These are phyloP conservation scores for Brassica nigra DNA, from an alignment of 345 rosid species.

Conservation along the genomic window DNA sequence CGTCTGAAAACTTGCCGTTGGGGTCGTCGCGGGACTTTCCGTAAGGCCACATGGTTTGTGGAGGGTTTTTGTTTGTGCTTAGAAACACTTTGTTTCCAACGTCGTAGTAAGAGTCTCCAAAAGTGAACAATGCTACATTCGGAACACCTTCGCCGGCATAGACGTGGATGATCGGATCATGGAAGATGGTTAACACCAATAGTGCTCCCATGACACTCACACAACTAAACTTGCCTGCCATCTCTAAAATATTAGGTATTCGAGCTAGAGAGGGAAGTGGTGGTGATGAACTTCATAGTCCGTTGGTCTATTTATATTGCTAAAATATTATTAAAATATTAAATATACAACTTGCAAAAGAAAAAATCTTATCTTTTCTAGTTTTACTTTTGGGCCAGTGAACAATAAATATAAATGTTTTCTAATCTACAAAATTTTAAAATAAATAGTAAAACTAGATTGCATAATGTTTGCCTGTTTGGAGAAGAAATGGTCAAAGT, in stretches of 20 bases:
- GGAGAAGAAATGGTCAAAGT: too few species aligned
- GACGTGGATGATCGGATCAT: constrained; percentile 11
- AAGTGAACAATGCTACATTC: constrained; percentile 20
- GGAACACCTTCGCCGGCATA: constrained; percentile 22
- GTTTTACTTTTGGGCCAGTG: too few species aligned
- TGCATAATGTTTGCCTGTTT: too few species aligned
- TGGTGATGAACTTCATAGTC: neutral
- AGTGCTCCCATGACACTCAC: constrained; percentile 14
- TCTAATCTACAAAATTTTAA: too few species aligned
- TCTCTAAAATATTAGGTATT: constrained; percentile 11
- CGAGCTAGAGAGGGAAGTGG: neutral
- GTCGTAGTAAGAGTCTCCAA: constrained; percentile 39
- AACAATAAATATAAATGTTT: too few species aligned
- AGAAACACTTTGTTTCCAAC: constrained; percentile 27
- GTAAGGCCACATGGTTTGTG: constrained; percentile 36
- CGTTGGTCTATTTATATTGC: too few species aligned
- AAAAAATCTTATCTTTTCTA: too few species aligned
- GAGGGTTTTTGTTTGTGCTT: neutral
- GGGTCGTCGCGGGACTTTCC: constrained; percentile 39
- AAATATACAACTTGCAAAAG: too few species aligned
- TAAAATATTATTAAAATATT: too few species aligned
- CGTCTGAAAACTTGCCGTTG: constrained; percentile 44
- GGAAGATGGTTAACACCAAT: constrained; percentile 4
- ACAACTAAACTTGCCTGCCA: constrained; percentile 5
- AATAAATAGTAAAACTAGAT: too few species aligned